phyloP scores from a whole-genome alignment of 2,329 filamentous ascomycete genomes.

The Phyllachora maydis region DNA sequence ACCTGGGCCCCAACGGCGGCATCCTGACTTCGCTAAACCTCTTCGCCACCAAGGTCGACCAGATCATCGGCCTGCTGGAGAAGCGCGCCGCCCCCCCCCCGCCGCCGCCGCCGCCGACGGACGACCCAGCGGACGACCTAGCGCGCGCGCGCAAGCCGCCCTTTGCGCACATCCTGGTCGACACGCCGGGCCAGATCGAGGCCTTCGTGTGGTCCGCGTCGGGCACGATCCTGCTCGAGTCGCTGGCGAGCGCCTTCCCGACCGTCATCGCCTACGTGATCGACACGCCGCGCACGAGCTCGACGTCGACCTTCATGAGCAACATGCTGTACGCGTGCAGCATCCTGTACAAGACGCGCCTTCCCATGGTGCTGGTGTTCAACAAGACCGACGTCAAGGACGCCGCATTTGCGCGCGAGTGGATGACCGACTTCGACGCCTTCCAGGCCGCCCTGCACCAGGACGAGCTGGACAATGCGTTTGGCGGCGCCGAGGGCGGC shows the following conservation, averaged over 20 bases:
- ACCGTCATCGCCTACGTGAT: slow-evolving; percentile 96
- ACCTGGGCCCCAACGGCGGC: slow-evolving; percentile 88
- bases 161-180: slow-evolving; percentile 72
- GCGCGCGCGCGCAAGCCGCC: slow-evolving; percentile 37
- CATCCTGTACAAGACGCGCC: slow-evolving; percentile 94
- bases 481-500: slow-evolving; percentile 49
- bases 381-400: slow-evolving; percentile 97
- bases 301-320: slow-evolving; percentile 95
- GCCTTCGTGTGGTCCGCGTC: slow-evolving; percentile 98
- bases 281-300: slow-evolving; percentile 82
- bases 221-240: slow-evolving; percentile 83
- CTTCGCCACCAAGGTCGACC: slow-evolving; percentile 95
- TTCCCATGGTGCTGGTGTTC: slow-evolving; percentile 97
- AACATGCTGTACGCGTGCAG: slow-evolving; percentile 99
- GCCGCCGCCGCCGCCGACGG: no score
- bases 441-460: slow-evolving; percentile 71
- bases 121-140: background rate
- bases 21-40: slow-evolving; percentile 91
- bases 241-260: slow-evolving; percentile 80
- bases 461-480: slow-evolving; percentile 61
- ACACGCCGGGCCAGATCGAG: slow-evolving; percentile 95
- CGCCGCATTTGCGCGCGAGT: slow-evolving; percentile 80
- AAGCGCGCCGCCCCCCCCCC: slow-evolving; percentile 56
- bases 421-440: slow-evolving; percentile 98
- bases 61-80: slow-evolving; percentile 75